Base-by-base conservation (phyloP, 1,139 yeast genomes). In the Kodamaea sp. region DNA sequence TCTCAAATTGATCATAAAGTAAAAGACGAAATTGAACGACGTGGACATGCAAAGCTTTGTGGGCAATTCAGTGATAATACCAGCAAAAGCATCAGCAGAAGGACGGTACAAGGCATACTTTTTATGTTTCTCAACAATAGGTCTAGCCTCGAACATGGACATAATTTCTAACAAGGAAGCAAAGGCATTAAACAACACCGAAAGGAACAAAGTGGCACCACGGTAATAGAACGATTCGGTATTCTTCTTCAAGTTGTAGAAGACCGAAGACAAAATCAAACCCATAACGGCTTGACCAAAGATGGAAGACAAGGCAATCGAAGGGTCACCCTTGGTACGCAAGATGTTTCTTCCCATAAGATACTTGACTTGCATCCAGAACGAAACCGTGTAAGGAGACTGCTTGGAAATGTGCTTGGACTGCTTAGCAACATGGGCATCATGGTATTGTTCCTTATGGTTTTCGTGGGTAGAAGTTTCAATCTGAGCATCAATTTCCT, bases 91-190 rank as follows among this genome's bases (percentile, higher is more conserved):
- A 47, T 83, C 87, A 1, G 89, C 87, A 35, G 87, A 72, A 7
- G 92, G 92, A 42, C 82, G 86, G 51, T 83, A 84, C 37, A 85
- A 59, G 1, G 89, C 87, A 55, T 78, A 85, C 25, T 78, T 71
- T 53, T 80, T 81, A 48, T 86, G 95, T 53, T 87, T 87, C 57
- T 83, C 90, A 18, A 84, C 84, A 43, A 86, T 76, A 2, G 85
- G 80, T 51, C 95, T 77, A 9, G 87, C 81, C 50, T 81, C 89
- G 43, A 64, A 73, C 35, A 83, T 61, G 6, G 85, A 63, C 62
- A 83, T 73, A 45, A 86, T 79, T 59, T 86, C 95, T 55, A 85
- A 68, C 47, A 84, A 63, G 13, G 89, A 83, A 13, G 84, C 68
- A 59, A 86, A 81, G 13, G 90, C 87, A 56, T 85, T 84, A 61